phyloP scores from a whole-genome alignment of 257 asterid species.

The Thymus quinquecostatus region DNA sequence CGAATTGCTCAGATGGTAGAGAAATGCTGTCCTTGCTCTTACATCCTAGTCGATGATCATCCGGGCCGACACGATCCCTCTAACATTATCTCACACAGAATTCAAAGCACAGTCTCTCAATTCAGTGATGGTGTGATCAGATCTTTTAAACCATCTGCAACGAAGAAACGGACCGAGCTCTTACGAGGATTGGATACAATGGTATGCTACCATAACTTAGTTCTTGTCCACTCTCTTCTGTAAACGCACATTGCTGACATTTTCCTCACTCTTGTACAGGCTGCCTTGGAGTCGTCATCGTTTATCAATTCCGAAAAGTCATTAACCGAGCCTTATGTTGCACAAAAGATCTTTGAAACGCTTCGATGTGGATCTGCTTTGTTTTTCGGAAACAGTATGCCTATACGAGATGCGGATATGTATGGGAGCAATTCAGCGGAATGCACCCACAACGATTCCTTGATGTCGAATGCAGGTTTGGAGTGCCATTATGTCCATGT shows the following conservation, averaged over 20 bases:
- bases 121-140: conserved; percentile 63
- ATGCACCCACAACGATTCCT: conserved; percentile 44
- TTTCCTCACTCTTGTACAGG: conserved; percentile 49
- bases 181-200: conserved; percentile 65
- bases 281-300: conserved; percentile 76
- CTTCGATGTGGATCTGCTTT: conserved; percentile 77
- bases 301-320: conserved; percentile 68
- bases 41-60: conserved; percentile 85
- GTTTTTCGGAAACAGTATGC: conserved; percentile 98
- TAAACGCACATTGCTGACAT: conserved; percentile 22
- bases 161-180: conserved; percentile 53
- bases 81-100: conserved; percentile 78
- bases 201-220: conserved; percentile 48
- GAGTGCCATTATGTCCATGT: conserved; percentile 80
- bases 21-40: conserved; percentile 65
- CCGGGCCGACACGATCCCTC: conserved; percentile 97
- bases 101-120: conserved; percentile 59
- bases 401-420: conserved; percentile 96
- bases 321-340: conserved; percentile 91
- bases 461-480: conserved; percentile 59
- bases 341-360: conserved; percentile 66
- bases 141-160: conserved; percentile 43
- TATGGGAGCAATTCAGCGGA: conserved; percentile 69
- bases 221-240: conserved; percentile 4
- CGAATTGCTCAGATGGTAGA: conserved; percentile 83